Conservation (phyloP, 306 rosid species). For the Lathyrus oleraceus region DNA sequence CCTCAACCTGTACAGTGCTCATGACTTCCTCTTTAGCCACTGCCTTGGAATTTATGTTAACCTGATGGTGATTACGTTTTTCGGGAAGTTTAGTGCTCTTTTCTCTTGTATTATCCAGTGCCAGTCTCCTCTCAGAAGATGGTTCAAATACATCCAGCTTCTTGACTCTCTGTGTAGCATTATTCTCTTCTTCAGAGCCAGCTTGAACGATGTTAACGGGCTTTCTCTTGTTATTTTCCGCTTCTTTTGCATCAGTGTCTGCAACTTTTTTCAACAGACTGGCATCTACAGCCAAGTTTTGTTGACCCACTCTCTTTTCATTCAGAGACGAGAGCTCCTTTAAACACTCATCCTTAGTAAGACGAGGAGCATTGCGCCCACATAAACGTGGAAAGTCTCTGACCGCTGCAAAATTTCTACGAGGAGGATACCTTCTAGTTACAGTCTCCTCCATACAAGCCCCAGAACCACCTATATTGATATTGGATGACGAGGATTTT, state of each 20-base stretch:
- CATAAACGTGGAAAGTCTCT: slow-evolving; percentile 75
- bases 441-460: slow-evolving; percentile 39
- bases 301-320: slow-evolving; percentile 33
- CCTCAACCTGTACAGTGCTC: slow-evolving; percentile 34
- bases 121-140: slow-evolving; percentile 28
- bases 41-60: slow-evolving; percentile 39
- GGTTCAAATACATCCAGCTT: slow-evolving; percentile 26
- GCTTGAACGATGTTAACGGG: slow-evolving; percentile 23
- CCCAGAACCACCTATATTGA: slow-evolving; percentile 36
- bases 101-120: slow-evolving; percentile 29
- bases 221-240: slow-evolving; percentile 43
- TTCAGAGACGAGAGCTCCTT: slow-evolving; percentile 23
- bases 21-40: slow-evolving; percentile 23
- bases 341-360: slow-evolving; percentile 33
- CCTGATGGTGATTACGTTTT: slow-evolving; percentile 36
- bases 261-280: slow-evolving; percentile 24
- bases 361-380: slow-evolving; percentile 58
- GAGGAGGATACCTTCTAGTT: slow-evolving; percentile 57
- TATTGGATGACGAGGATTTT: slow-evolving; percentile 36
- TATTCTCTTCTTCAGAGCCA: slow-evolving; percentile 25
- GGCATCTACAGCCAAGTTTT: slow-evolving; percentile 34
- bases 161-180: slow-evolving; percentile 29
- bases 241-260: slow-evolving; percentile 29
- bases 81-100: slow-evolving; percentile 26
- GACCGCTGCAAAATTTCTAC: slow-evolving; percentile 65